Evolutionary conservation across 768 basidiomycete genomes (phyloP).

Genomic region (Gyrodon lividus): DNA sequence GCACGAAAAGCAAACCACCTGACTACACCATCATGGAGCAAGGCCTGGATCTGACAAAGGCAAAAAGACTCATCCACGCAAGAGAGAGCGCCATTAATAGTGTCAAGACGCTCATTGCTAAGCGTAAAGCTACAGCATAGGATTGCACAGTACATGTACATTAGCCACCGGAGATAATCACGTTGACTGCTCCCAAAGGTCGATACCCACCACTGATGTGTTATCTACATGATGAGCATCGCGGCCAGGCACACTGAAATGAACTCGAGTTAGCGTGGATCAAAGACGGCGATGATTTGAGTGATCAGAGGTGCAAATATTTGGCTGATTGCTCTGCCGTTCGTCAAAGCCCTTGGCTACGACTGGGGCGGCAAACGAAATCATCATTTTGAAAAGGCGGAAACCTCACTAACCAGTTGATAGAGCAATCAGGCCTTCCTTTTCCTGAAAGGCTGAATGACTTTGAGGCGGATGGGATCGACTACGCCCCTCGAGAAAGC

Average conservation of each 20-base stretch:
- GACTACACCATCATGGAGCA: constrained; percentile 48
- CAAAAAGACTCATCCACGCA: constrained; percentile 63
- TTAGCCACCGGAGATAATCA: not conserved
- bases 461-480: constrained; percentile 51
- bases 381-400: constrained; percentile 44
- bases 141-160: not conserved
- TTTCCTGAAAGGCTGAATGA: constrained; percentile 20
- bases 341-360: constrained; percentile 64
- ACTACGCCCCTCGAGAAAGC: constrained; percentile 66
- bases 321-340: constrained; percentile 66
- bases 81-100: constrained; percentile 66
- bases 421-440: not conserved
- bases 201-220: no score
- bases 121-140: constrained; percentile 20
- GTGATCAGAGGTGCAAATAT: constrained; percentile 61
- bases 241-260: not conserved
- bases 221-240: not conserved
- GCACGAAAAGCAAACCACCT: constrained; percentile 27
- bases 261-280: constrained; percentile 11
- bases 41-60: constrained; percentile 55
- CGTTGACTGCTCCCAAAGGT: no score
- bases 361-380: constrained; percentile 76
- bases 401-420: constrained; percentile 29
- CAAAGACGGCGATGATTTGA: not conserved
- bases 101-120: constrained; percentile 56